Percentiles rank a stretch among this genome's conserved stretches.
Evolutionary conservation across 176 grass and related monocot genomes (phyloP).

Genomic region (Triticum dicoccoides): DNA sequence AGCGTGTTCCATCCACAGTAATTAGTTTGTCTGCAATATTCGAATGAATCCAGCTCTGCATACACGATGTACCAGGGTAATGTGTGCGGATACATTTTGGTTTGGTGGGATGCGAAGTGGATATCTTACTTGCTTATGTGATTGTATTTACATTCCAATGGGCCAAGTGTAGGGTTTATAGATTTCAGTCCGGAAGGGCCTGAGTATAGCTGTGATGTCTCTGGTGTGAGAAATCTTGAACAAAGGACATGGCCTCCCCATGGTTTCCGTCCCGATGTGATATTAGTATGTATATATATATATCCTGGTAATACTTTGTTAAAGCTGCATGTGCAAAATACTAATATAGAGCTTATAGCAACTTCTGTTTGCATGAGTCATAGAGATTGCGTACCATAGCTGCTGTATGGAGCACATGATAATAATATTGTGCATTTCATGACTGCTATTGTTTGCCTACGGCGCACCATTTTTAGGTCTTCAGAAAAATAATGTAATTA

Average conservation of each 20-base stretch:
- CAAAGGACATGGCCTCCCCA: neutral
- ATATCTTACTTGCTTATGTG: neutral
- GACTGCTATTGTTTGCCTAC: neutral
- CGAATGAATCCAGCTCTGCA: neutral
- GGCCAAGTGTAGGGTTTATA: neutral
- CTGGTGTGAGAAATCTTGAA: neutral
- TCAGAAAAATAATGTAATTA: neutral
- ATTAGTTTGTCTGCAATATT: neutral
- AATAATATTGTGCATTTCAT: slow-evolving; percentile 7
- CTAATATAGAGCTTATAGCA: neutral
- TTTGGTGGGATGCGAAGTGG: neutral
- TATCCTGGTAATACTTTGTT: neutral
- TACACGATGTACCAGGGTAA: neutral
- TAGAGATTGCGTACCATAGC: neutral
- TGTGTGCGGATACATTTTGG: neutral
- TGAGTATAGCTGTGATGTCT: neutral
- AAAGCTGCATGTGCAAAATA: neutral
- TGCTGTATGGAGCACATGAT: slow-evolving; percentile 7
- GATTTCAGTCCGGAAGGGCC: neutral
- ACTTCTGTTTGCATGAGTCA: neutral
- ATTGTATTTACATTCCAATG: slow-evolving; percentile 2
- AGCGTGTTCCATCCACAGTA: neutral
- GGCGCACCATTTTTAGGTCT: neutral
- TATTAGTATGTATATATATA: neutral
- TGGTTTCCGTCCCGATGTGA: neutral